phyloP scores from a whole-genome alignment of 495 filamentous ascomycete species.

The Entonaema liquescens region DNA sequence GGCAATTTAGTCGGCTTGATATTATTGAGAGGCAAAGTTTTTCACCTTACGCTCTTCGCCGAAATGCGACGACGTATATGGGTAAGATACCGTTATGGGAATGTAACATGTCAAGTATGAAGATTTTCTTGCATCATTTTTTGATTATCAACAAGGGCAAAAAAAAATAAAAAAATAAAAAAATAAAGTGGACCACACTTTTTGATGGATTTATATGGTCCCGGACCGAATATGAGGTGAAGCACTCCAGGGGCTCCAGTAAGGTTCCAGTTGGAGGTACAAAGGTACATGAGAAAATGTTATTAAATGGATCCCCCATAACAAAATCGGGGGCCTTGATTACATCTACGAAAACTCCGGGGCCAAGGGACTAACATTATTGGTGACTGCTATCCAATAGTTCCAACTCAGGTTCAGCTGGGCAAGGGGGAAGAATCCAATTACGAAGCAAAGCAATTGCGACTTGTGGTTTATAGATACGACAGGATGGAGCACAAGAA shows the following conservation, averaged over 20 bases:
- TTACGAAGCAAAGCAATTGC: conserved; percentile 4
- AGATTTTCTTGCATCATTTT: background rate
- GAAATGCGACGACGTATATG: background rate
- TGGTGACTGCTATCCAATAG: conserved; percentile 39
- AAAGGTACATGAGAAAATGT: background rate
- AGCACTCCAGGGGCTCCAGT: too few species aligned
- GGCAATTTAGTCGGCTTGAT: background rate
- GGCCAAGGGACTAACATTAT: conserved; percentile 15
- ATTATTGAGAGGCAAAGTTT: background rate
- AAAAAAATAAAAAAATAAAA: background rate
- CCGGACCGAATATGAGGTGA: conserved; percentile 26
- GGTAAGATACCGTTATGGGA: background rate
- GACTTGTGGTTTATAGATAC: background rate
- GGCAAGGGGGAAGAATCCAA: conserved; percentile 25
- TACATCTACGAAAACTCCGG: conserved; percentile 25
- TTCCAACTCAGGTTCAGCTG: conserved; percentile 33
- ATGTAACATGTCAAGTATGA: background rate
- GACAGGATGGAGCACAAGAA: background rate
- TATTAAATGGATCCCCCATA: conserved; percentile 2
- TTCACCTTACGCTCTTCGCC: background rate
- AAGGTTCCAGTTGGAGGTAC: conserved; percentile 3
- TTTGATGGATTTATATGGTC: conserved; percentile 27
- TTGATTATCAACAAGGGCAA: background rate
- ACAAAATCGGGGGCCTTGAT: conserved; percentile 18
- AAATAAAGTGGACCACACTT: background rate